Evolutionary conservation across 2,329 filamentous ascomycete species (phyloP), one percentile per base, ranked within the genome.

Genomic region (Aspergillus sp.): DNA sequence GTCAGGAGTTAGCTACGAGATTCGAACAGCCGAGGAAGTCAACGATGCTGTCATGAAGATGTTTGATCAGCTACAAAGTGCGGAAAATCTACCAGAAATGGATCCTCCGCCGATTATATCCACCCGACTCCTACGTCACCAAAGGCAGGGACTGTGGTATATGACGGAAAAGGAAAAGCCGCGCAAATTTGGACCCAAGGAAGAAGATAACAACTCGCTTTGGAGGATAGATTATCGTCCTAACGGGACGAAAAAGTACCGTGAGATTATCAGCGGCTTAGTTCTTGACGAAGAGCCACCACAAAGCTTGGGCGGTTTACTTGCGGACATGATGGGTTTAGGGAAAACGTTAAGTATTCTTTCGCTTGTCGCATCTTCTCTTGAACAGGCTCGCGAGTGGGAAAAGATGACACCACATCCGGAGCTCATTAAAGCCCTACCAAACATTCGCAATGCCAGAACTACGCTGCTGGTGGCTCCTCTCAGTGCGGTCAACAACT

Each of bases 281-380:
- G 76, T 80, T 25, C 74, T 82, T 53, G 70, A 70, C 17, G 68
- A 77, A 41, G 76, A 79, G 46, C 87, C 87, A 0, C 74, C 79
- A 1, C 81, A 89, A 56, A 82, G 83, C 1, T 74, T 83, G 7
- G 87, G 87, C 23, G 87, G 88, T 3, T 83, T 91, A 32, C 71
- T 91, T 17, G 87, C 86, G 12, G 87, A 91, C 63, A 88, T 90
- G 82, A 93, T 93, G 88, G 88, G 88, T 22, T 73, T 91, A n/a
- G 87, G 87, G 7, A 93, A 91, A 68, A 90, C 87, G 0, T 67
- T 98, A 44, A 95, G 88, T 61, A 85, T 96, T 15, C 74, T 97
- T 1, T 86, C 90, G 1, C 75, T 97, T 13, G 72, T 95, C 10
- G 76, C 83, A 1, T 78, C 78, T 25, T 87, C 88, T 0, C 67